phyloP scores from a whole-genome alignment of 768 basidiomycete species.

The Mycena epipterygia region DNA sequence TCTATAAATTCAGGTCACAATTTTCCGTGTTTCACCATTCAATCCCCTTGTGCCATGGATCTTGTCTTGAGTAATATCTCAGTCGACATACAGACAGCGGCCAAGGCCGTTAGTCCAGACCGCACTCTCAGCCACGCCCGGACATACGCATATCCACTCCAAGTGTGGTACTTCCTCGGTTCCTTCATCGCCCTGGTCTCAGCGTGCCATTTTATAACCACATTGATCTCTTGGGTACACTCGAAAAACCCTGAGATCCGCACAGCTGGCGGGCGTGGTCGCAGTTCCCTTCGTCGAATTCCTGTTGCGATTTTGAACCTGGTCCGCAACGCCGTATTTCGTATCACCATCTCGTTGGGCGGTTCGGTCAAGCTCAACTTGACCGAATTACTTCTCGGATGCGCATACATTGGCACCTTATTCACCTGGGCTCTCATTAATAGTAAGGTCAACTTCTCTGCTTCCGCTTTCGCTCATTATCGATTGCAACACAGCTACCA shows the following conservation, averaged over 20 bases:
- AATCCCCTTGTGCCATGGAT: constrained; percentile 22
- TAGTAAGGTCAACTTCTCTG: constrained; percentile 44
- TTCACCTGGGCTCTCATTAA: constrained; percentile 55
- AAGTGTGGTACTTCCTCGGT: constrained; percentile 59
- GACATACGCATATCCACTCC: constrained; percentile 26
- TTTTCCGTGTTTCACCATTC: background rate
- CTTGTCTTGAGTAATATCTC: background rate
- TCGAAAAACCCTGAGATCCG: constrained; percentile 22
- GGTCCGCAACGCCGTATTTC: constrained; percentile 53
- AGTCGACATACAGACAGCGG: background rate
- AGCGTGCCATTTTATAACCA: constrained; percentile 48
- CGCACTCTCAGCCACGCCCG: constrained; percentile 13
- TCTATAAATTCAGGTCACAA: constrained; percentile 24
- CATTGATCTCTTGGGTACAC: constrained; percentile 37
- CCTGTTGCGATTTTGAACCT: constrained; percentile 50
- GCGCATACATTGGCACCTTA: constrained; percentile 53
- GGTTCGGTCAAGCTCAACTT: constrained; percentile 54
- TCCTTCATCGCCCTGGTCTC: constrained; percentile 57
- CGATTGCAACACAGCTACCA: constrained; percentile 44
- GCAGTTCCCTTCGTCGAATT: constrained; percentile 42
- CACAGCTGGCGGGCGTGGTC: constrained; percentile 13
- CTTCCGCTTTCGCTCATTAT: constrained; percentile 4
- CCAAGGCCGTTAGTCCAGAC: constrained; percentile 13
- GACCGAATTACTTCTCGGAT: constrained; percentile 54
- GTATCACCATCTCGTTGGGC: constrained; percentile 53